Conservation (phyloP, 306 rosid genomes). For the Heteromeles arbutifolia region DNA sequence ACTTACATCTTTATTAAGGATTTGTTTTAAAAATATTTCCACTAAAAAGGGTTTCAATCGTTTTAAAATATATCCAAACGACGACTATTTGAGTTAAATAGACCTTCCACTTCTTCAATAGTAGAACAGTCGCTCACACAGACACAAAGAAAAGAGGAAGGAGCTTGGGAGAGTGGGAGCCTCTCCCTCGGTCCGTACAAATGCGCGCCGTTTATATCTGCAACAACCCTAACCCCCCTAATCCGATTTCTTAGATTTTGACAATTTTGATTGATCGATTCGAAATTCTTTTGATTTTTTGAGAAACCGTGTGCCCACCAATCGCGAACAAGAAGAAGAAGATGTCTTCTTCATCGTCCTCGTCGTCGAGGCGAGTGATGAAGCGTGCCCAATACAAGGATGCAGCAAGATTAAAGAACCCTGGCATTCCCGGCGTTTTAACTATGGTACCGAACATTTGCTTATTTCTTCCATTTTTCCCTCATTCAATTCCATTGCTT, state of each 20-base stretch:
- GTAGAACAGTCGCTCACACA: neutral
- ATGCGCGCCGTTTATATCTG: neutral
- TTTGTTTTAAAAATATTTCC: too few relatives aligned
- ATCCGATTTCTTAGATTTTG: neutral
- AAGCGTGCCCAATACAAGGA: constrained; percentile 79
- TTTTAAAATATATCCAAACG: too few relatives aligned
- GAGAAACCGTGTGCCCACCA: neutral
- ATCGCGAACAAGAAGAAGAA: neutral
- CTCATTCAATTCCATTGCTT: neutral
- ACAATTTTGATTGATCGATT: neutral
- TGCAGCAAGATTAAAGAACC: constrained; percentile 43
- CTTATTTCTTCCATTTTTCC: neutral
- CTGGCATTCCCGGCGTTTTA: constrained; percentile 78
- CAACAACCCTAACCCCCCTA: neutral
- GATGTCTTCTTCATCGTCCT: too few relatives aligned
- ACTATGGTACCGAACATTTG: constrained; percentile 43
- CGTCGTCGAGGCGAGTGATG: constrained; percentile 54
- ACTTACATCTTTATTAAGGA: too few relatives aligned
- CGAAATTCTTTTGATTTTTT: neutral
- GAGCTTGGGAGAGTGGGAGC: neutral
- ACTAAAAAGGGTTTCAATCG: too few relatives aligned
- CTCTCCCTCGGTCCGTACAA: neutral
- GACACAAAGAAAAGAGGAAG: too few relatives aligned
- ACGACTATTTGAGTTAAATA: too few relatives aligned
- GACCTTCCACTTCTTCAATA: neutral